These are phyloP conservation scores for Chaetomiaceae sp. DNA, from an alignment of 2,329 filamentous ascomycete species.

Conservation along the genomic window DNA sequence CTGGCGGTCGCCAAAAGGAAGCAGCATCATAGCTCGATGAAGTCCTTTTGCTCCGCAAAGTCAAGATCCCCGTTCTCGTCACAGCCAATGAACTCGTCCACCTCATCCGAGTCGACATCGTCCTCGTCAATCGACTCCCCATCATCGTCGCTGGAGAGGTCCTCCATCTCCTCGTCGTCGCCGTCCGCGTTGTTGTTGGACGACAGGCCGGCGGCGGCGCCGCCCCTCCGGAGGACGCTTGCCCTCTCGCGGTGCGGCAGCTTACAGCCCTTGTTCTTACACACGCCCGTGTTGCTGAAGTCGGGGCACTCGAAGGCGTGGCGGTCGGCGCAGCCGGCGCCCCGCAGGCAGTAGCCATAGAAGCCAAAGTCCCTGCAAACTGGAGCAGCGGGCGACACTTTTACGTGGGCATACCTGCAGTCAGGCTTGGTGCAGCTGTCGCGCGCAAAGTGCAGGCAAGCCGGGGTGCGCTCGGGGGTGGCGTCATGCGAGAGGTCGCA, in stretches of 20 bases:
- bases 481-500: constrained; percentile 91
- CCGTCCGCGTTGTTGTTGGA: too few species aligned
- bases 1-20: constrained; percentile 27
- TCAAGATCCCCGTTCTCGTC: constrained; percentile 52
- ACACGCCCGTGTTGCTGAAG: constrained; percentile 85
- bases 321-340: constrained; percentile 69
- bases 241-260: constrained; percentile 85
- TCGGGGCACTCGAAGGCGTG: constrained; percentile 94
- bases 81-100: constrained; percentile 60
- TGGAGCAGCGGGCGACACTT: constrained; percentile 68
- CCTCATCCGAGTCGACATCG: constrained; percentile 73
- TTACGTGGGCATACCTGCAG: constrained; percentile 83
- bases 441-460: constrained; percentile 84
- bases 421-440: constrained; percentile 83
- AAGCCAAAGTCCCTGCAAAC: constrained; percentile 83
- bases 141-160: constrained; percentile 76
- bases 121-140: constrained; percentile 64
- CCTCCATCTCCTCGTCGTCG: constrained; percentile 55
- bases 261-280: constrained; percentile 76
- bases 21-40: constrained; percentile 45
- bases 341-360: constrained; percentile 84
- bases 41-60: constrained; percentile 57
- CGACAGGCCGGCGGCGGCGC: constrained; percentile 49
- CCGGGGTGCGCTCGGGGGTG: constrained; percentile 76
- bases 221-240: constrained; percentile 64